Percentiles rank a stretch among this genome's conserved stretches.
phyloP scores from a whole-genome alignment of 768 basidiomycete genomes.

The Agrocybe praecox region DNA sequence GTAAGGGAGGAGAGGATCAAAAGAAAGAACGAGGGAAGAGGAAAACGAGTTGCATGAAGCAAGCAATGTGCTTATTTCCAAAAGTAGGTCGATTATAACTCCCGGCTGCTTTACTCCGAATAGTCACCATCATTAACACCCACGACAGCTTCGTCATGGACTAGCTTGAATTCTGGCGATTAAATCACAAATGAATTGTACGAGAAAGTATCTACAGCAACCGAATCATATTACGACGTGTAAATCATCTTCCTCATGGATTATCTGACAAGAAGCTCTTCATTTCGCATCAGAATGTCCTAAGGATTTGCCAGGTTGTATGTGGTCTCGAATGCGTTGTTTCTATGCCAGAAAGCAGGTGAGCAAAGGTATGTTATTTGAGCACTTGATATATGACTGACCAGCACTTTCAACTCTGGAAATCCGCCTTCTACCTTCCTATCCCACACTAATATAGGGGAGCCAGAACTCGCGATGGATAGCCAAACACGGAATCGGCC shows the following conservation, averaged over 20 bases:
- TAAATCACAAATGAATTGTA: neutral
- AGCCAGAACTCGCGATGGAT: constrained; percentile 32
- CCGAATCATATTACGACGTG: neutral
- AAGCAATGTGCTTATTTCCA: neutral
- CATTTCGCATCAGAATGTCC: constrained; percentile 82
- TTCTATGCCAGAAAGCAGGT: constrained; percentile 53
- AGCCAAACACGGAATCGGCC: constrained; percentile 95
- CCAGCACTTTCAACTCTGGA: constrained; percentile 85
- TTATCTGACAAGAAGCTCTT: too few species aligned
- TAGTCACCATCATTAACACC: neutral
- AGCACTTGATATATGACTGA: constrained; percentile 43
- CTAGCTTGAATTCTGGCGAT: too few species aligned
- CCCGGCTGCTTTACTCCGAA: neutral
- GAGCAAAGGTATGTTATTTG: neutral
- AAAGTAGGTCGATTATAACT: neutral
- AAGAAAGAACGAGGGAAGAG: neutral
- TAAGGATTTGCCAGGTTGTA: constrained; percentile 80
- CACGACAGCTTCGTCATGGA: too few species aligned
- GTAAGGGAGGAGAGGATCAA: neutral
- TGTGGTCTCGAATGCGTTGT: constrained; percentile 80
- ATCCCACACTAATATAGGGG: constrained; percentile 76
- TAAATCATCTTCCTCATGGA: too few species aligned
- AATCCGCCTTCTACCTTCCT: constrained; percentile 90
- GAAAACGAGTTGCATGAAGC: neutral
- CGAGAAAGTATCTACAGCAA: too few species aligned